These are phyloP conservation scores for Globisporangium nagaii DNA, from an alignment of 352 stramenopile genomes.

Conservation along the genomic window DNA sequence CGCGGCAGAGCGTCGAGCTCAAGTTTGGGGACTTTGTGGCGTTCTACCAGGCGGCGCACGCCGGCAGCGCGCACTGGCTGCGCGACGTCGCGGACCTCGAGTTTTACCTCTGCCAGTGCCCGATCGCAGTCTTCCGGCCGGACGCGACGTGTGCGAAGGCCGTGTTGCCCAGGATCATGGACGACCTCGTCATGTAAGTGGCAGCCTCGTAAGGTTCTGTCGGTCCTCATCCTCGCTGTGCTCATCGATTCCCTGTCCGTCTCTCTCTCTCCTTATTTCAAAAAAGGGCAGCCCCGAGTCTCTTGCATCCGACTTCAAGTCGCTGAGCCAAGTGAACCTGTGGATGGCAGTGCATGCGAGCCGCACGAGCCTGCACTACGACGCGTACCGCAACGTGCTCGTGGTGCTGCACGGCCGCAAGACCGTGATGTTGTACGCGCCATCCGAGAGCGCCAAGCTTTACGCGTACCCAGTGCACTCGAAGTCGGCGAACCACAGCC, in stretches of 20 bases:
- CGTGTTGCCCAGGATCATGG: slow-evolving; percentile 46
- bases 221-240: slow-evolving; percentile 1
- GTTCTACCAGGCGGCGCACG: slow-evolving; percentile 50
- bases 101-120: slow-evolving; percentile 81
- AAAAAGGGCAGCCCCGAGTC: slow-evolving; percentile 26
- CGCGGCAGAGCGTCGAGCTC: slow-evolving; percentile 62
- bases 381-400: slow-evolving; percentile 78
- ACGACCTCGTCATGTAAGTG: slow-evolving; percentile 54
- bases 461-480: slow-evolving; percentile 60
- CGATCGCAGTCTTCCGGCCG: slow-evolving; percentile 51
- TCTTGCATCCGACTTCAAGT: slow-evolving; percentile 20
- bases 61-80: slow-evolving; percentile 55
- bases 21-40: slow-evolving; percentile 82
- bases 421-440: slow-evolving; percentile 62
- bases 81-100: slow-evolving; percentile 58
- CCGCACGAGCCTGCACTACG: slow-evolving; percentile 72
- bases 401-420: slow-evolving; percentile 70
- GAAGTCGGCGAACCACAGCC: slow-evolving; percentile 77
- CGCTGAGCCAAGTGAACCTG: slow-evolving; percentile 78
- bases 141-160: slow-evolving; percentile 36
- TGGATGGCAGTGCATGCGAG: slow-evolving; percentile 67
- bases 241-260: no score
- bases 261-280: background rate
- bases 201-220: background rate
- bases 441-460: slow-evolving; percentile 42